A percentile compares a stretch with the other conserved stretches of the same genome.
Conservation (phyloP, 2,329 filamentous ascomycete species). For the Colletotrichum noveboracense region DNA sequence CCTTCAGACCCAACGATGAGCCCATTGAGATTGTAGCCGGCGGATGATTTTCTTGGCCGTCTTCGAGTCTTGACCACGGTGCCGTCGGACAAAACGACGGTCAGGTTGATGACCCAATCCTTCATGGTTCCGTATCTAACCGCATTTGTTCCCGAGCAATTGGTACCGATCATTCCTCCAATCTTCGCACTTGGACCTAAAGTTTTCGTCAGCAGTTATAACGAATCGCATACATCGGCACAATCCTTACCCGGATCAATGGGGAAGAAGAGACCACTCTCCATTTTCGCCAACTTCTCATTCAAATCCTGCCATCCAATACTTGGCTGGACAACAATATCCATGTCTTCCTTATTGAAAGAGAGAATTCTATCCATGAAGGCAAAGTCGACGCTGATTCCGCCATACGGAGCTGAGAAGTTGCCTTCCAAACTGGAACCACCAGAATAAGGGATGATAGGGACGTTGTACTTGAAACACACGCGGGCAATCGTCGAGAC, state of each 20-base stretch:
- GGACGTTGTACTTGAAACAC: constrained; percentile 80
- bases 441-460: constrained; percentile 86
- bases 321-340: constrained; percentile 88
- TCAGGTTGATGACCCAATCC: constrained; percentile 85
- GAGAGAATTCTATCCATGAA: constrained; percentile 84
- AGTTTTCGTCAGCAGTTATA: neutral
- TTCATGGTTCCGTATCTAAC: constrained; percentile 87
- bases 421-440: constrained; percentile 89
- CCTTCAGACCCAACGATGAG: constrained; percentile 85
- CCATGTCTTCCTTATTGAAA: constrained; percentile 87
- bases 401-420: constrained; percentile 85
- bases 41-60: constrained; percentile 80
- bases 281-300: constrained; percentile 68
- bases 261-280: constrained; percentile 85
- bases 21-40: constrained; percentile 82
- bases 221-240: neutral
- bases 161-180: constrained; percentile 83
- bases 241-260: constrained; percentile 76
- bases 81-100: constrained; percentile 80
- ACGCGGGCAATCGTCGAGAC: constrained; percentile 67
- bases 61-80: constrained; percentile 79
- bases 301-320: constrained; percentile 94
- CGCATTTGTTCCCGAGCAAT: constrained; percentile 79
- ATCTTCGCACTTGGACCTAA: constrained; percentile 69
- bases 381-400: constrained; percentile 87